These are phyloP conservation scores for Chalara sp. DNA, from an alignment of 2,329 filamentous ascomycete genomes.

Conservation along the genomic window DNA sequence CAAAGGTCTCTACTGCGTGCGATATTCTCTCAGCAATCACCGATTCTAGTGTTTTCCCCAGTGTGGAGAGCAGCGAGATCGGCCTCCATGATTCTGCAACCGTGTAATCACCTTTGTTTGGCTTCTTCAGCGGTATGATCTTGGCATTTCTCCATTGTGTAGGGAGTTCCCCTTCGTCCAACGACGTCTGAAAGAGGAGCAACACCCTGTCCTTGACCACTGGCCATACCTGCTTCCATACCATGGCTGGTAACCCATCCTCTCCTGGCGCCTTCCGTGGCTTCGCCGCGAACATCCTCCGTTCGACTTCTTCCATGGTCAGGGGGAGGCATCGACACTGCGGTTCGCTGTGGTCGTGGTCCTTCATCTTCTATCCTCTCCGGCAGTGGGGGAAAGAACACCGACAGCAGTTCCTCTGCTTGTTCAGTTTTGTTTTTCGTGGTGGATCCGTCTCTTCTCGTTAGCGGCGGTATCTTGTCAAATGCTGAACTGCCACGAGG, in stretches of 20 bases:
- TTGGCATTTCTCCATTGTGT: too few relatives aligned
- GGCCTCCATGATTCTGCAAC: too few relatives aligned
- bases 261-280: not conserved
- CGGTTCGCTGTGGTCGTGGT: not conserved
- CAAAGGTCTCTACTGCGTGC: too few relatives aligned
- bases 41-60: too few relatives aligned
- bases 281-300: slow-evolving; percentile 1
- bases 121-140: too few relatives aligned
- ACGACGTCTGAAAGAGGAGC: too few relatives aligned
- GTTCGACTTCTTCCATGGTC: slow-evolving; percentile 1
- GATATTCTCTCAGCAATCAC: too few relatives aligned
- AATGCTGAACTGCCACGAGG: not conserved
- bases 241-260: not conserved
- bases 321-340: not conserved
- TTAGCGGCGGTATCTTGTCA: not conserved
- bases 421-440: not conserved
- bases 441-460: not conserved
- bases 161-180: too few relatives aligned
- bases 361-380: slow-evolving; percentile 2
- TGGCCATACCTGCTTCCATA: not conserved
- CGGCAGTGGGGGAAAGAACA: slow-evolving; percentile 1
- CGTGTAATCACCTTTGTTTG: too few relatives aligned
- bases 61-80: too few relatives aligned
- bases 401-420: not conserved
- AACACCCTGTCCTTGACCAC: too few relatives aligned